Base-by-base conservation (phyloP, 2,329 filamentous ascomycete species). In the Verticillium tricorpus region DNA sequence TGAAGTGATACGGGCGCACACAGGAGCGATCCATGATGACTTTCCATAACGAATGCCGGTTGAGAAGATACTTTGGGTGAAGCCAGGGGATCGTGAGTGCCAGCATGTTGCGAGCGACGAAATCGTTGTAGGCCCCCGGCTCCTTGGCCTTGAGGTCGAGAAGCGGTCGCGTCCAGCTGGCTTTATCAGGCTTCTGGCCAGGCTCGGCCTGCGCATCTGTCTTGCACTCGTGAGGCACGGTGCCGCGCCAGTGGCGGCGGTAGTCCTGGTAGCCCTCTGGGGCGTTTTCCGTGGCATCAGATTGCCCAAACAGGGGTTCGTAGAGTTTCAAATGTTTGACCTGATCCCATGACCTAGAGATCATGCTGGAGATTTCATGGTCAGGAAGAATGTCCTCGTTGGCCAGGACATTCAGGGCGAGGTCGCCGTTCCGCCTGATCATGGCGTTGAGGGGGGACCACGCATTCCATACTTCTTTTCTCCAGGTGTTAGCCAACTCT, bases 71-170 rank as follows among this genome's bases (percentile, higher is more conserved):
- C 17, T 60, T 12, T 19, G 55, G 22, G 37, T 62, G 60, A 19
- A 64, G 40, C 40, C 61, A 60, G 5, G 57, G 60, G 17, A 64
- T 31, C n/a, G 57, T 45, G 19, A 60, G 55, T n/a, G 25, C 35
- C 12, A 61, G 28, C 22, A 28, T 28, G 12, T 58, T 35, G 31
- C 35, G n/a, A 14, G 31, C 28, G n/a, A 56, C 31, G 22, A 56
- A 32, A 11, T 56, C 54, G 31, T 31, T 34, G 11, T 34, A 34
- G 5, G 9, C 3, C 54, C 15, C 8, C 14, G 54, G 25, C 28
- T 56, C 31, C 15, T 31, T 34, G 25, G 12, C 14, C 14, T 56
- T 56, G 14, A 56, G n/a, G 15, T 56, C 54, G 28, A 56, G 31
- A 9, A 56, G 25, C 15, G 54, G 25, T 5, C 54, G 54, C 17